Evolutionary conservation across 2,329 filamentous ascomycete species (phyloP), one percentile per base, ranked within the genome.

Genomic region (Botrytis cinerea): DNA sequence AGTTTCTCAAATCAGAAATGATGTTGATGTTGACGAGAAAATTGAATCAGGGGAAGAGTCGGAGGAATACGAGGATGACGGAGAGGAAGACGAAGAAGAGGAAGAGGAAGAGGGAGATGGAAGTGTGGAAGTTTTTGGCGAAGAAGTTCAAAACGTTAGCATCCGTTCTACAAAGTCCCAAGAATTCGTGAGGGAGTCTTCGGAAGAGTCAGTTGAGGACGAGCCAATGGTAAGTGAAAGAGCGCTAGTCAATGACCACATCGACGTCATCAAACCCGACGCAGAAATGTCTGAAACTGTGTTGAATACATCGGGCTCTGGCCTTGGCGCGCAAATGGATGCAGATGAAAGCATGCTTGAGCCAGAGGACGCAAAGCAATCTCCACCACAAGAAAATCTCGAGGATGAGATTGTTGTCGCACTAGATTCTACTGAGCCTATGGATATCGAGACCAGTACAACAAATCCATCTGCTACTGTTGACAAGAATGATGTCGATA

Each of bases 21-120:
- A 48, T n/a, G 20, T 54, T 48, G 46, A 40, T 28, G 74, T 74
- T 25, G 72, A 40, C n/a, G 76, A 75, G 16, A 72, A 70, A 54
- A 54, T 63, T 40, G 66, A 71, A 43, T 72, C 70, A 38, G 73
- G 72, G n/a, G 72, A 72, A 32, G 71, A 76, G 38, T 35, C 18
- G 63, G 51, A 73, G 57, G 35, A 40, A 22, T 35, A 62, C 4
- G 59, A 62, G 20, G 62, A 60, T 32, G 28, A 28, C n/a, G 73
- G 75, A 16, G 73, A 72, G n/a, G 72, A 75, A 32, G 73, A 70
- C 7, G 72, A 71, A 35, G 48, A n/a, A 38, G 72, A 60, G 28
- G 48, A n/a, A 38, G 72, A 60, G 28, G 51, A 61, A 20, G 59
- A 51, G 25, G 70, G 68, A 22, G 54, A 22, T 60, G 69, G 28